Evolutionary conservation across 306 rosid species (phyloP).

Genomic region (Fagus crenata): DNA sequence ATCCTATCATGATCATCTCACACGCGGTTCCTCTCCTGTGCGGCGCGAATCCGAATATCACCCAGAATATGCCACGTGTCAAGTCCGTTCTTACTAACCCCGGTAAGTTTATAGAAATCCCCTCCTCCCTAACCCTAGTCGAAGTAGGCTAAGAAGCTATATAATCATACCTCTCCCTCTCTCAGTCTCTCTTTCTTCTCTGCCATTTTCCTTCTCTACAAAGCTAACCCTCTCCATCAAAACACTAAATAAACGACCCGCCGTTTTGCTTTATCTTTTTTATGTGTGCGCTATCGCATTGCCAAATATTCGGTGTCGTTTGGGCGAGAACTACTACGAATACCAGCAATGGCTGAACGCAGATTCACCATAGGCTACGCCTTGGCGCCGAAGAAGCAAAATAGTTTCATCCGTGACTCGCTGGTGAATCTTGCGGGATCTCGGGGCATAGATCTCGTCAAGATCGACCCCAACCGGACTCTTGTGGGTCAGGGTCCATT

Average conservation of each 20-base stretch:
- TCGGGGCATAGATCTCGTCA: slow-evolving; percentile 65
- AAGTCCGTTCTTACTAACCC: not conserved
- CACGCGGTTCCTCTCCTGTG: not conserved
- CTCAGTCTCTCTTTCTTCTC: not conserved
- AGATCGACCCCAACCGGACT: slow-evolving; percentile 42
- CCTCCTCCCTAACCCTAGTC: slow-evolving; percentile 46
- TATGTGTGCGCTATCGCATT: slow-evolving; percentile 34
- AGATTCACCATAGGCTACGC: slow-evolving; percentile 74
- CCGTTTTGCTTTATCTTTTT: not conserved
- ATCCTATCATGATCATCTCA: too few species aligned
- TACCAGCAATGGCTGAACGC: slow-evolving; percentile 58
- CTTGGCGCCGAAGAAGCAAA: slow-evolving; percentile 73
- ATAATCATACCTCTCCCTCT: not conserved
- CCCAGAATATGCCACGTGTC: slow-evolving; percentile 47
- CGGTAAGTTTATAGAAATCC: slow-evolving; percentile 35
- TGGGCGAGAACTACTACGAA: not conserved
- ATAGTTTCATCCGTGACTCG: slow-evolving; percentile 76
- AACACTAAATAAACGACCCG: not conserved
- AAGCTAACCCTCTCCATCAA: not conserved
- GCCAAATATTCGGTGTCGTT: not conserved
- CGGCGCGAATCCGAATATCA: slow-evolving; percentile 32
- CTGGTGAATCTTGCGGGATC: slow-evolving; percentile 57
- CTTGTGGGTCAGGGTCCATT: slow-evolving; percentile 79
- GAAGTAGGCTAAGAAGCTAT: slow-evolving; percentile 32
- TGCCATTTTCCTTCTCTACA: not conserved